Conservation (phyloP, 305 asterid species). For the Fraxinus sp. region DNA sequence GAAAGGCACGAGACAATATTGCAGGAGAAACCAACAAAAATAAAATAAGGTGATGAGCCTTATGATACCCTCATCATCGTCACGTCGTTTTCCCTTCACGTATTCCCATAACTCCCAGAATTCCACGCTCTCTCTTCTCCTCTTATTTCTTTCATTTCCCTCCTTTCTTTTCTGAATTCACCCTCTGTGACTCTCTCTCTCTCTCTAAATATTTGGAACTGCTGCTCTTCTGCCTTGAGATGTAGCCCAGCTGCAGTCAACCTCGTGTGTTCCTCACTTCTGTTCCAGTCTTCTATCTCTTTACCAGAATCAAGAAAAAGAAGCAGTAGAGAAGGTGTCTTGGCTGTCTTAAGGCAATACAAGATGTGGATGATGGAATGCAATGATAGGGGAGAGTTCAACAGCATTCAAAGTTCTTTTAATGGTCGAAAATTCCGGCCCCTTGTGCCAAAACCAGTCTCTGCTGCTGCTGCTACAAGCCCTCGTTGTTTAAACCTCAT, state of each 20-base stretch:
- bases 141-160: constrained; percentile 11
- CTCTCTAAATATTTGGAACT: not conserved
- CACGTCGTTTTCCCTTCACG: constrained; percentile 80
- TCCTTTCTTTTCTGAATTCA: not conserved
- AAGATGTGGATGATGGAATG: constrained; percentile 94
- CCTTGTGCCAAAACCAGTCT: constrained; percentile 50
- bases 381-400: constrained; percentile 58
- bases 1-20: constrained; percentile 73
- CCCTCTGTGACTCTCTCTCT: not conserved
- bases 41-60: constrained; percentile 85
- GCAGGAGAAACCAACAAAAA: constrained; percentile 40
- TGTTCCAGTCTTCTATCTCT: constrained; percentile 33
- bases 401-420: constrained; percentile 51
- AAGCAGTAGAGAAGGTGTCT: not conserved
- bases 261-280: constrained; percentile 37
- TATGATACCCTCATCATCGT: constrained; percentile 97
- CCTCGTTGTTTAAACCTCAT: constrained; percentile 22
- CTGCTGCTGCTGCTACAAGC: constrained; percentile 22
- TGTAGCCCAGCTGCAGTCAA: constrained; percentile 33
- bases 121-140: constrained; percentile 37
- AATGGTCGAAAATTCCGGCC: constrained; percentile 56
- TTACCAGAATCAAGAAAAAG: not conserved
- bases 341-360: not conserved
- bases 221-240: not conserved
- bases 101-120: constrained; percentile 48